Base-by-base conservation (phyloP, 805 yeast species). In the Yamadazyma laniorum region DNA sequence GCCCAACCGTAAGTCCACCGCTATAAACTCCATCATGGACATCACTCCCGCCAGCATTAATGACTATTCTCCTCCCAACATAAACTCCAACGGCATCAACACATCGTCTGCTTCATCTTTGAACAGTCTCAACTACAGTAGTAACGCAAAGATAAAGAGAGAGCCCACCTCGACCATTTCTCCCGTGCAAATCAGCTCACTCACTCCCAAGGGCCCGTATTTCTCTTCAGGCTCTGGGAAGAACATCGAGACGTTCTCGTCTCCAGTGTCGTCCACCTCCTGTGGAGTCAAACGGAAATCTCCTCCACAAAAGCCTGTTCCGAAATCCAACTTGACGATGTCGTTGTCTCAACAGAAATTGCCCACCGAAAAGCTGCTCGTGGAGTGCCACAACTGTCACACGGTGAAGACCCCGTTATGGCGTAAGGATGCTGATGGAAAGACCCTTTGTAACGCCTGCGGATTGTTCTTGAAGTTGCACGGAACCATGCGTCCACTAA, bases 401-500 rank as follows among this genome's bases (percentile, higher is more conserved):
- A 78, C 84, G 1, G 53, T 70, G 2, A 79, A 76, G 41, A 79
- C 84, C 0, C 84, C 84, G 1, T 60, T 79, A 17, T 79, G 84
- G 84, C 59, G 84, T 31, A 68, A 77, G 50, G 81, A 78, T 50
- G 72, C 79, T 5, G 65, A 58, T 18, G 84, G 84, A 1, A 74
- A 77, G 43, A 77, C 83, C 3, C 60, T 79, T 4, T 79, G 84
- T 52, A 79, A 79, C 51, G 84, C 84, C 0, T 79, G 84, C 60
- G 84, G 84, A 0, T 59, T 79, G 16, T 79, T 78, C 50, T 67
- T 72, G 37, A 78, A 78, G 49, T 56, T 79, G 14, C 84, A 79
- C 49, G 84, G 84, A 13, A 75, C 82, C 3, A 75, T 76, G 53
- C 58, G 84, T 35, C 84, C 84, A 1, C 58, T 79, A 17, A 72